Percentiles rank a stretch among this genome's conserved stretches.
phyloP scores from a whole-genome alignment of 2,329 filamentous ascomycete species.

The Diaporthe sp. region DNA sequence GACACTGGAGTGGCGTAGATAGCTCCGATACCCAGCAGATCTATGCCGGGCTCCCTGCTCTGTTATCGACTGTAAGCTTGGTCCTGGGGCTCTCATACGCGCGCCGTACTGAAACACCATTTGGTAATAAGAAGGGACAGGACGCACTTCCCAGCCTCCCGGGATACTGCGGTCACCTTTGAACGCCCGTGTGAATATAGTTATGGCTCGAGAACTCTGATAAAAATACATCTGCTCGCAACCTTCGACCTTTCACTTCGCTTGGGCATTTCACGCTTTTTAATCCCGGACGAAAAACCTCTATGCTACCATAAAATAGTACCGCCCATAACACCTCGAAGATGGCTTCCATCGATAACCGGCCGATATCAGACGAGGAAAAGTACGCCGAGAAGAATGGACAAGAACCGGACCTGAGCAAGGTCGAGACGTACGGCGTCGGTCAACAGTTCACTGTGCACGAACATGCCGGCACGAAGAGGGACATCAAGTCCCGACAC shows the following conservation, averaged over 20 bases:
- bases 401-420: not conserved
- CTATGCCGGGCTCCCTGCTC: not conserved
- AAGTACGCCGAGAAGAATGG: not conserved
- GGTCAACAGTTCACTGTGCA: not conserved
- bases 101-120: not conserved
- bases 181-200: not conserved
- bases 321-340: not conserved
- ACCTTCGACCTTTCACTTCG: too few relatives aligned
- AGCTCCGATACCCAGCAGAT: not conserved
- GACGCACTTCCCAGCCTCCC: not conserved
- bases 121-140: not conserved
- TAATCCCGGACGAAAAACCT: not conserved
- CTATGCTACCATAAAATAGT: not conserved
- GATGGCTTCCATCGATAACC: not conserved
- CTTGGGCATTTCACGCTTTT: not conserved
- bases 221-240: not conserved
- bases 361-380: not conserved
- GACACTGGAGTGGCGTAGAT: not conserved
- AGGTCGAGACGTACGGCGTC: not conserved
- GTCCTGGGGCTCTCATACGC: not conserved
- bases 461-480: conserved; percentile 12
- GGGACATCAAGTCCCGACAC: conserved; percentile 57
- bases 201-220: not conserved
- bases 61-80: not conserved
- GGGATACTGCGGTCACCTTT: not conserved